Base-by-base conservation (phyloP, 2,329 filamentous ascomycete species). In the Aspergillus calidoustus region DNA sequence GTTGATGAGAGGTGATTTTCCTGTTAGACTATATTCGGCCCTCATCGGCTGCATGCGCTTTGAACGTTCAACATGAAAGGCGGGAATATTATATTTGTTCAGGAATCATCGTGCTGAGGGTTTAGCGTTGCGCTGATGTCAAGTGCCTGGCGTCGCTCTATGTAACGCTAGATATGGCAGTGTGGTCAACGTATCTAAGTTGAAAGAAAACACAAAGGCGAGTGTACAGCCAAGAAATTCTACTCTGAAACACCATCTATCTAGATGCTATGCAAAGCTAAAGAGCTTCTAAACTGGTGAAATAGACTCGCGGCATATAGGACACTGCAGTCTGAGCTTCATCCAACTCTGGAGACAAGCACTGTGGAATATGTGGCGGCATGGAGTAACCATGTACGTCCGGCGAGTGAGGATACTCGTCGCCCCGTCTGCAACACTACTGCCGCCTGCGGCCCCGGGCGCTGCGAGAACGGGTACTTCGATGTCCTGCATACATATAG, bases 331-430 rank as follows among this genome's bases (percentile, higher is more conserved):
- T 61, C 94, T 82, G 75, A 96, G 93, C 73, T 91, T 86, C 91
- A 99, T 95, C 95, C 95, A 98, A 44, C 92, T 93, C 79, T 98
- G 94, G 68, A 99, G 80, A 77, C 95, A 99, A 34, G 85, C 82
- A 60, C 89, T 95, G 74, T 99, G 95, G 75, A 99, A 99, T 53
- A 98, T 93, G 79, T 99, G 95, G 59, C 93, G 83, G 77, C 95
- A 99, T 52, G 95, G 95, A 60, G 95, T 99, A 23, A 98, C 92
- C 95, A 99, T 99, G 79, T 98, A 98, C 69, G 86, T 84, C 54
- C 93, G 86, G 63, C 94, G 83, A 34, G 91, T 91, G 68, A 98
- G 83, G 59, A 97, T 86, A 31, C 89, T 89, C 0, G 87, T 76
- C 5, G 78, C 78, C 47, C 80, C 74, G 52, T 80, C 78, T 17